A percentile compares a stretch with the other conserved stretches of the same genome.
Conservation (phyloP, 257 asterid genomes). For the Leptodermis oblonga region DNA sequence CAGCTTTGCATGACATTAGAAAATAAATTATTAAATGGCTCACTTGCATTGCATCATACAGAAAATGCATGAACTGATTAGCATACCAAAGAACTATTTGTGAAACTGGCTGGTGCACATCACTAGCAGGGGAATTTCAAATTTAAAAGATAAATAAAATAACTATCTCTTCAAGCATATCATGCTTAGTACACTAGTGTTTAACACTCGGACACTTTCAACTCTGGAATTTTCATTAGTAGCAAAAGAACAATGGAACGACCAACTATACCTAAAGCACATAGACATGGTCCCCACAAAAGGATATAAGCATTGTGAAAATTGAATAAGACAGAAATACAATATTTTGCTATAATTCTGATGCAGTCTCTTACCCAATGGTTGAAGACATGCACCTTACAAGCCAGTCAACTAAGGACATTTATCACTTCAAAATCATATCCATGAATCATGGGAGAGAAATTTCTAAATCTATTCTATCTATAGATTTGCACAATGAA, state of each 20-base stretch:
- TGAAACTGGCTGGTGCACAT: not conserved
- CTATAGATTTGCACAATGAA: not conserved
- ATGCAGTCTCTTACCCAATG: not conserved
- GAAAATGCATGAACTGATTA: not conserved
- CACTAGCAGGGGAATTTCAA: not conserved
- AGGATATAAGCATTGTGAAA: not conserved
- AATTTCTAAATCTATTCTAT: not conserved
- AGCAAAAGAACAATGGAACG: not conserved
- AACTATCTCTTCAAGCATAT: not conserved
- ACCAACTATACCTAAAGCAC: not conserved
- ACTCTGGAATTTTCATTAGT: not conserved
- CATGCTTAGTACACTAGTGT: conserved; percentile 2
- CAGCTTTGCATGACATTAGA: not conserved
- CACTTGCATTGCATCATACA: not conserved
- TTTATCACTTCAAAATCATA: not conserved
- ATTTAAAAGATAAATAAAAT: not conserved
- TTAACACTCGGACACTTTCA: not conserved
- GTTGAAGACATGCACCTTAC: not conserved
- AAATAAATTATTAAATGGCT: not conserved
- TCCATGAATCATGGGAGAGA: not conserved
- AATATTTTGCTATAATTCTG: not conserved
- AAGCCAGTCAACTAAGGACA: not conserved
- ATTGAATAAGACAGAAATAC: not conserved
- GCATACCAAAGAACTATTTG: not conserved
- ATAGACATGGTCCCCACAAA: not conserved